A percentile compares a stretch with the other conserved stretches of the same genome.
phyloP scores from a whole-genome alignment of 1,284 basidiomycete genomes.

The Austroboletus sp. region DNA sequence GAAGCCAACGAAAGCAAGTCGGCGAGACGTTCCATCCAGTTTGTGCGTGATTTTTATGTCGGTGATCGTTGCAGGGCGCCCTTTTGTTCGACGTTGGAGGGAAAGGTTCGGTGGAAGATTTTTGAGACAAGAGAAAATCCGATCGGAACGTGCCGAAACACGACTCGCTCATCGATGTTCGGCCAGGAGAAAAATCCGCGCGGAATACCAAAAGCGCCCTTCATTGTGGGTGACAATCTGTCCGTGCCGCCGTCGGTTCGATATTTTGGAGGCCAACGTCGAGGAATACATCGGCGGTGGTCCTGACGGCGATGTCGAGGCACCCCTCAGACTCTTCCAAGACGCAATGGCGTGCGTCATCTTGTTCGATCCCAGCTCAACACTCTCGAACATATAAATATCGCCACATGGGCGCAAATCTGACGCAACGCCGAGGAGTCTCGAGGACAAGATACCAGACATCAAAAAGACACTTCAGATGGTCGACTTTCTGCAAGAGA shows the following conservation, averaged over 20 bases:
- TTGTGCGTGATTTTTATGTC: constrained; percentile 82
- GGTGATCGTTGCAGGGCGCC: constrained; percentile 65
- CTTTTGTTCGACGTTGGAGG: constrained; percentile 50
- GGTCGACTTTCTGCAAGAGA: constrained; percentile 76
- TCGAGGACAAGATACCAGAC: constrained; percentile 95
- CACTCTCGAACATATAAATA: constrained; percentile 58
- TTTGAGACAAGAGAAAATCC: constrained; percentile 45
- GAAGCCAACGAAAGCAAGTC: constrained; percentile 92
- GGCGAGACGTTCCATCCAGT: constrained; percentile 69
- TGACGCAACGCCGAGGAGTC: constrained; percentile 73
- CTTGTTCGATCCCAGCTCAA: constrained; percentile 14
- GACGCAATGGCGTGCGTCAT: constrained; percentile 81
- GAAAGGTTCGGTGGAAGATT: constrained; percentile 77
- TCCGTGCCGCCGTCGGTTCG: not conserved
- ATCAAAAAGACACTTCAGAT: constrained; percentile 89
- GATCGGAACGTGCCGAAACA: constrained; percentile 22
- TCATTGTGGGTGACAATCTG: constrained; percentile 63
- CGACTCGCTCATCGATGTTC: constrained; percentile 33
- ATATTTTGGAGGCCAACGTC: constrained; percentile 62
- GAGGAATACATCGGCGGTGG: constrained; percentile 82
- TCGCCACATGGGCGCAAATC: constrained; percentile 91
- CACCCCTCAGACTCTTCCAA: constrained; percentile 77
- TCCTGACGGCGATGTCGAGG: constrained; percentile 73
- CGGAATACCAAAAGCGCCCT: constrained; percentile 91
- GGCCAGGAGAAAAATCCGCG: constrained; percentile 71